A percentile compares a stretch with the other conserved stretches of the same genome.
These are phyloP conservation scores for Pythium sukuiense DNA, from an alignment of 352 stramenopile genomes.

Conservation along the genomic window DNA sequence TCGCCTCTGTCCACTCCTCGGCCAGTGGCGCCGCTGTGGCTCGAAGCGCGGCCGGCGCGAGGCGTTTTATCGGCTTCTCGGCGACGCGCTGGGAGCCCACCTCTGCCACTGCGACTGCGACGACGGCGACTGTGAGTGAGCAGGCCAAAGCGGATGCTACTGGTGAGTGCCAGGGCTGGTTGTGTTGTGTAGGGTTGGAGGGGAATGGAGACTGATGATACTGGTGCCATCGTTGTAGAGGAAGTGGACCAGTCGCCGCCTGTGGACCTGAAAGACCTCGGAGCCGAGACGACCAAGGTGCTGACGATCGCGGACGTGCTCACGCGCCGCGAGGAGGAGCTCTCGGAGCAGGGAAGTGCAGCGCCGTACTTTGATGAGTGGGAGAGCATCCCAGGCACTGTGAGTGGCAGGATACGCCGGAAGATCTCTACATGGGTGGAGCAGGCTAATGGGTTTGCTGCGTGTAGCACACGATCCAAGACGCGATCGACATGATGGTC, in stretches of 20 bases:
- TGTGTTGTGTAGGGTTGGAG: no score
- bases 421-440: conserved; percentile 2
- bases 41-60: background rate
- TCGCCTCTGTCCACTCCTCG: background rate
- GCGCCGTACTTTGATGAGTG: conserved; percentile 60
- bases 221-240: conserved; percentile 1
- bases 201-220: background rate
- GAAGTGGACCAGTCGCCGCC: conserved; percentile 20
- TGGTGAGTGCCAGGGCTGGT: background rate
- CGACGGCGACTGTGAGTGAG: background rate
- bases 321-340: conserved; percentile 51
- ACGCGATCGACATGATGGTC: conserved; percentile 75
- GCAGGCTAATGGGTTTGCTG: background rate
- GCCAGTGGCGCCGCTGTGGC: background rate
- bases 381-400: conserved; percentile 69
- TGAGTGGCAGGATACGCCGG: conserved; percentile 24
- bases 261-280: conserved; percentile 53
- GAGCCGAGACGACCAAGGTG: conserved; percentile 62
- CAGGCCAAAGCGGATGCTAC: background rate
- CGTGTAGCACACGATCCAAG: conserved; percentile 71
- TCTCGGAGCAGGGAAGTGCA: conserved; percentile 35
- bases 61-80: conserved; percentile 17
- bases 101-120: background rate
- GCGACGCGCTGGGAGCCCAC: conserved; percentile 19
- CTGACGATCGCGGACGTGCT: conserved; percentile 77